Evolutionary conservation across 805 yeast genomes (phyloP).

Genomic region (Candida hispaniensis): DNA sequence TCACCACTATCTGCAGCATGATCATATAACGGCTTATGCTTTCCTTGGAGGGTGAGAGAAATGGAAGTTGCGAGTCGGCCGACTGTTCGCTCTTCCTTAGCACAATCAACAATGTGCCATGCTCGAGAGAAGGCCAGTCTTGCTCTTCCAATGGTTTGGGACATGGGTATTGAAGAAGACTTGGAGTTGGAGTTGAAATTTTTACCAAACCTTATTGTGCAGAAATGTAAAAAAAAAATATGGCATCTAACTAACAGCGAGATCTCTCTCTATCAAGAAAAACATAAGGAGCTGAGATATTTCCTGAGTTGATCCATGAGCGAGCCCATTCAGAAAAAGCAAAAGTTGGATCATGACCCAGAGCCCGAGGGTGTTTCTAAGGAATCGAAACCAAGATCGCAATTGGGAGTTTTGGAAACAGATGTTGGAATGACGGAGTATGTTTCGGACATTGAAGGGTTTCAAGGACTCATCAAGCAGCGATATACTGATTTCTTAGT

Average conservation of each 20-base stretch:
- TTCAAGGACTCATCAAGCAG: slow-evolving; percentile 72
- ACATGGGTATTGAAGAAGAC: slow-evolving; percentile 23
- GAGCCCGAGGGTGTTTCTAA: too few species aligned
- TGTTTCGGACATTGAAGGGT: slow-evolving; percentile 50
- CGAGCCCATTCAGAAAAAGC: too few species aligned
- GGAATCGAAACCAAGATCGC: too few species aligned
- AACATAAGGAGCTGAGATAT: too few species aligned
- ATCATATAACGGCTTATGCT: slow-evolving; percentile 86
- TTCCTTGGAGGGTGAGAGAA: slow-evolving; percentile 86
- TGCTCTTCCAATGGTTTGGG: slow-evolving; percentile 37
- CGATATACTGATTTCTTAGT: slow-evolving; percentile 90
- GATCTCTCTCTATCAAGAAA: too few species aligned
- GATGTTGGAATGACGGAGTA: slow-evolving; percentile 85
- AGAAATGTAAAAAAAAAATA: too few species aligned
- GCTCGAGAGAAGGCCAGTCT: slow-evolving; percentile 69
- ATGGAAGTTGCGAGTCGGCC: slow-evolving; percentile 89
- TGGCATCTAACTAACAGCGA: too few species aligned
- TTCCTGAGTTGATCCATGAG: too few species aligned
- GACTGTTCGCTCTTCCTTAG: slow-evolving; percentile 70
- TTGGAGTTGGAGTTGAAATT: slow-evolving; percentile 14
- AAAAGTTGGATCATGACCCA: too few species aligned
- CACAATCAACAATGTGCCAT: slow-evolving; percentile 94
- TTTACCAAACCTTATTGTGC: too few species aligned
- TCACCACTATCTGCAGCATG: slow-evolving; percentile 82
- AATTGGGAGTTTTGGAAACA: slow-evolving; percentile 46